Conservation (phyloP, 108 stramenopile genomes). For the Pseudonitzschia multistriata region DNA sequence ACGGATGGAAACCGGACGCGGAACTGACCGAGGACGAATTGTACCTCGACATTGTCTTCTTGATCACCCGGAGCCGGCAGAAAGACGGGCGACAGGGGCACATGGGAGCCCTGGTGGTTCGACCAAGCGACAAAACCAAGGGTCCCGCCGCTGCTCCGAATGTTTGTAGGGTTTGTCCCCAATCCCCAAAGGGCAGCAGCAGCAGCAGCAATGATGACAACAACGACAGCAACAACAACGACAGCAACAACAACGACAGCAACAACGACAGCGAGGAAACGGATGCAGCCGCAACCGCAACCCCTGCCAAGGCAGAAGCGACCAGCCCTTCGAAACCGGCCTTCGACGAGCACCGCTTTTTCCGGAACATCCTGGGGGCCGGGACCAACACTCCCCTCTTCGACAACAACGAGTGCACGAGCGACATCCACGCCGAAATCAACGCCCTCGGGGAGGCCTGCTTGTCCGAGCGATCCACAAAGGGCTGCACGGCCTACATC, state of each 20-base stretch:
- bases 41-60: constrained; percentile 55
- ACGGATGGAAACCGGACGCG: constrained; percentile 45
- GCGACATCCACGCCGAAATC: constrained; percentile 78
- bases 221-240: background rate
- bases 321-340: background rate
- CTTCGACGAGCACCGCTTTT: constrained; percentile 9
- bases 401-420: constrained; percentile 30
- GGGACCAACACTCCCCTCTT: constrained; percentile 31
- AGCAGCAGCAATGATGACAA: background rate
- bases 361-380: constrained; percentile 20
- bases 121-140: constrained; percentile 11
- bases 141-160: background rate
- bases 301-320: background rate
- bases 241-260: constrained; percentile 15
- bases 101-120: constrained; percentile 67
- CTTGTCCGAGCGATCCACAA: constrained; percentile 5
- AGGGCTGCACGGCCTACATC: constrained; percentile 45
- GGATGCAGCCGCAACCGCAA: background rate
- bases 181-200: constrained; percentile 34
- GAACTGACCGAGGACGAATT: constrained; percentile 55
- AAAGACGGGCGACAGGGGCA: constrained; percentile 32
- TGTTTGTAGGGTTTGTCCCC: no score
- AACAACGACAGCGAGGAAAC: constrained; percentile 18
- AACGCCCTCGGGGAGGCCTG: constrained; percentile 49
- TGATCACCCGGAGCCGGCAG: constrained; percentile 48